Evolutionary conservation across 441 rosid genomes (phyloP).

Genomic region (Adansonia grandidieri): DNA sequence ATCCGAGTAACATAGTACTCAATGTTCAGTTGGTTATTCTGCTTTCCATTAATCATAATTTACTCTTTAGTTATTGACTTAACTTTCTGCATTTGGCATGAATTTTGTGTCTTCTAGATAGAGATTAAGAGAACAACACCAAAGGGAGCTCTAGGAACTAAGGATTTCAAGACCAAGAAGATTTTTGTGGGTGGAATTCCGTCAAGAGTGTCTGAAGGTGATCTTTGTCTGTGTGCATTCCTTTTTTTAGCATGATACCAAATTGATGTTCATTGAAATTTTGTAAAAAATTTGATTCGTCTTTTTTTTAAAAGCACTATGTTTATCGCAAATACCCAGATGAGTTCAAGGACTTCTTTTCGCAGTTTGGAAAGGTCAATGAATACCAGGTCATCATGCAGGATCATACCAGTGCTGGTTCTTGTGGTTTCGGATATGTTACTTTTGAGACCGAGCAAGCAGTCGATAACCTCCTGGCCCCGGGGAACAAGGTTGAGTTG

Average conservation of each 20-base stretch:
- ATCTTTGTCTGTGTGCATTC: background rate
- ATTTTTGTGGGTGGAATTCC: conserved; percentile 77
- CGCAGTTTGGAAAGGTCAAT: conserved; percentile 63
- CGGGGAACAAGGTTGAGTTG: conserved; percentile 63
- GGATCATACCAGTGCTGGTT: conserved; percentile 64
- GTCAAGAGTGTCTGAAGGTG: conserved; percentile 50
- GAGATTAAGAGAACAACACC: conserved; percentile 87
- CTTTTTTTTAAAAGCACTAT: conserved; percentile 15
- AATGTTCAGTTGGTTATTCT: background rate
- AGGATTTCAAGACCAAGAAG: conserved; percentile 65
- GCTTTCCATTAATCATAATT: background rate
- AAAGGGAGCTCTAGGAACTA: conserved; percentile 70
- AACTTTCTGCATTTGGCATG: conserved; percentile 1
- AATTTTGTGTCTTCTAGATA: conserved; percentile 50
- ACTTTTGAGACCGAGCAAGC: conserved; percentile 62
- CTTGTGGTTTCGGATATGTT: conserved; percentile 72
- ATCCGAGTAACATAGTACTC: background rate
- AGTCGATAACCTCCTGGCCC: conserved; percentile 61
- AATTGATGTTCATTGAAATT: background rate
- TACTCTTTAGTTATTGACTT: background rate
- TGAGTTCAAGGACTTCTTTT: conserved; percentile 66
- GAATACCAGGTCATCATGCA: conserved; percentile 65
- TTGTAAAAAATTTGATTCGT: background rate
- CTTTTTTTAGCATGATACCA: background rate
- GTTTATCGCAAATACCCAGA: conserved; percentile 40